Conservation (phyloP, 306 rosid genomes). For the Medicago ruthenica region DNA sequence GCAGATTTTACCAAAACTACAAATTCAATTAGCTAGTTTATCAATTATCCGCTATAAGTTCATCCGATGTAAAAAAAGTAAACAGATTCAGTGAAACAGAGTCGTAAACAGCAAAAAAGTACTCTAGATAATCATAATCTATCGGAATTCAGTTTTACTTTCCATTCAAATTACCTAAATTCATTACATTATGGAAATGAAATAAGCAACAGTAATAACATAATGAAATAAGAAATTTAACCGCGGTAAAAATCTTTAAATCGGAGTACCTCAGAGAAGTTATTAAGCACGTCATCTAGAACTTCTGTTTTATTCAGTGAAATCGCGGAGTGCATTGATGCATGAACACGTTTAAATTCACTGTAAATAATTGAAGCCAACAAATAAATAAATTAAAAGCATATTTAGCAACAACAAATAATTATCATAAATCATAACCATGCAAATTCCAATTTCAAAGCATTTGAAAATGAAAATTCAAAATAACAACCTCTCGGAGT, state of each 20-base stretch:
- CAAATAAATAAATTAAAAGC: not conserved
- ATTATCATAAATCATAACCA: not conserved
- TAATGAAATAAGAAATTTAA: constrained; percentile 1
- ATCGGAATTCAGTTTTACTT: not conserved
- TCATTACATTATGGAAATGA: constrained; percentile 12
- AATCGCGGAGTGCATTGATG: constrained; percentile 80
- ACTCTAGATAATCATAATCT: not conserved
- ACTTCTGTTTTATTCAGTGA: constrained; percentile 78
- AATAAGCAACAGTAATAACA: constrained; percentile 15
- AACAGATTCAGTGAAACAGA: too few species aligned
- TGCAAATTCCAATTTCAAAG: constrained; percentile 17
- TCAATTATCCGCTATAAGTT: too few species aligned
- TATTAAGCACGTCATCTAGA: constrained; percentile 69
- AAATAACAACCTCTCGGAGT: constrained; percentile 64
- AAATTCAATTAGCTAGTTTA: too few species aligned
- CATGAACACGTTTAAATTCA: constrained; percentile 65
- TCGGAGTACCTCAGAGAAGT: constrained; percentile 69
- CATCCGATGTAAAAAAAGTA: too few species aligned
- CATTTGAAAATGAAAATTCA: not conserved
- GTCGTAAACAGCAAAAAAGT: not conserved
- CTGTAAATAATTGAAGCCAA: constrained; percentile 33
- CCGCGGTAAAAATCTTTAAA: not conserved
- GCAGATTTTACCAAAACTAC: too few species aligned
- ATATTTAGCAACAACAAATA: not conserved
- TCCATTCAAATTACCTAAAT: not conserved